Percentiles rank a stretch among this genome's conserved stretches.
Conservation (phyloP, 306 rosid genomes). For the Quillaja saponaria region DNA sequence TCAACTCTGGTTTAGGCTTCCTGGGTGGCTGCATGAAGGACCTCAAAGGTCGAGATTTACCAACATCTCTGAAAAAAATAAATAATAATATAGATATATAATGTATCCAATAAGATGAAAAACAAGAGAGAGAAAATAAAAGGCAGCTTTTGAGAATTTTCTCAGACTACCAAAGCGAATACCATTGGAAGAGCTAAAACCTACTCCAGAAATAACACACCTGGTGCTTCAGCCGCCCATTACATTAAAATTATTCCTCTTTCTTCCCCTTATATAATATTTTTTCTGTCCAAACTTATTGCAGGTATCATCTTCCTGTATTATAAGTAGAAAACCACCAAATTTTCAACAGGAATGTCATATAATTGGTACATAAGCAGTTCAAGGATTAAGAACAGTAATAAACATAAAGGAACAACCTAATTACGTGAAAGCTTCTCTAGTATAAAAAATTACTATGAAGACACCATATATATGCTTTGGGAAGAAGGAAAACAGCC, state of each 20-base stretch:
- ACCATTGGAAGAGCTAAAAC: slow-evolving; percentile 26
- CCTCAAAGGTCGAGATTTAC: slow-evolving; percentile 66
- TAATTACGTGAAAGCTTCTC: slow-evolving; percentile 5
- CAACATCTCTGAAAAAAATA: slow-evolving; percentile 39
- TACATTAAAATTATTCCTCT: slow-evolving; percentile 44
- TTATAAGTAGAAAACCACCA: slow-evolving; percentile 28
- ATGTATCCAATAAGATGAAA: neutral
- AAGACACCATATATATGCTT: slow-evolving; percentile 7
- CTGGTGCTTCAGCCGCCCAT: slow-evolving; percentile 52
- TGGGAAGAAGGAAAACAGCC: slow-evolving; percentile 22
- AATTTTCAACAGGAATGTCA: slow-evolving; percentile 2
- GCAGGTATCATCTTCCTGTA: slow-evolving; percentile 60
- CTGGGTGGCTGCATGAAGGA: slow-evolving; percentile 44
- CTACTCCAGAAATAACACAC: slow-evolving; percentile 31
- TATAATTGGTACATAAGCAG: neutral
- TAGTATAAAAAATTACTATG: slow-evolving; percentile 8
- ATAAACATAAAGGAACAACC: slow-evolving; percentile 29
- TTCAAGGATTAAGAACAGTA: slow-evolving; percentile 13
- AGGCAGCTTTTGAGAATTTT: slow-evolving; percentile 1
- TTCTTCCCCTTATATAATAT: slow-evolving; percentile 44
- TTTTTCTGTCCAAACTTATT: slow-evolving; percentile 44
- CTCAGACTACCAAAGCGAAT: slow-evolving; percentile 23
- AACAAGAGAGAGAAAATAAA: slow-evolving; percentile 1
- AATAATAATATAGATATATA: neutral
- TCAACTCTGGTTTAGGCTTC: slow-evolving; percentile 53